Evolutionary conservation across 2,329 filamentous ascomycete genomes (phyloP), one percentile per base, ranked within the genome.

Genomic region (Aspergillus fischeri): DNA sequence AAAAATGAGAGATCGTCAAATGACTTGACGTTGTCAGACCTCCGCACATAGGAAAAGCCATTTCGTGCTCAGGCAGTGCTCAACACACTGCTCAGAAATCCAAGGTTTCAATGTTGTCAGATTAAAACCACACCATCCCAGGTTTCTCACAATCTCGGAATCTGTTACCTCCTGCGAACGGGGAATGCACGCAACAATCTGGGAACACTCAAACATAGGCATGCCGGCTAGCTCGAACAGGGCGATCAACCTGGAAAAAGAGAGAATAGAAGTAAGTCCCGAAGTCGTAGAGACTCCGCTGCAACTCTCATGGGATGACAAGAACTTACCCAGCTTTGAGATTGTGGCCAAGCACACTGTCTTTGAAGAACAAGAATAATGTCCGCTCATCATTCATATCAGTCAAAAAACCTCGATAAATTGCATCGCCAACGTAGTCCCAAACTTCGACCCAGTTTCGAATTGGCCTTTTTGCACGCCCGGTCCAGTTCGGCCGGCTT

Each of bases 31-130:
- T 28, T 24, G 10, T 55, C 82, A 96, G 57, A 93, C 79, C 73
- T 96, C 92, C 86, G 96, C 94, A 61, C 87, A 86, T 81, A 96
- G 85, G 72, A 95, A 91, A 58, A 96, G 75, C 92, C 92, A 97
- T 67, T 81, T 81, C 53, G 86, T 78, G 77, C 91, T 96, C 52
- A 89, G 86, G 53, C 87, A 82, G 61, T 89, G 84, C 49, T 76
- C 77, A 50, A 73, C 72, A 42, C 81, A 80, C 49, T 80, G 77
- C 17, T 84, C 49, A 21, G 56, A 41, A 49, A 59, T 83, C 88
- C 91, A 96, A 65, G 85, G 83, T 65, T 92, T 87, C 47, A 97
- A 81, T 25, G 90, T 93, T 51, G 86, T 86, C 64, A 93, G 83
- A 70, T 90, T 89, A 70, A 96, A 96, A 55, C 92, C 92, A 63